Conservation (phyloP, 164 flowering plant genomes). For the Piper betle region DNA sequence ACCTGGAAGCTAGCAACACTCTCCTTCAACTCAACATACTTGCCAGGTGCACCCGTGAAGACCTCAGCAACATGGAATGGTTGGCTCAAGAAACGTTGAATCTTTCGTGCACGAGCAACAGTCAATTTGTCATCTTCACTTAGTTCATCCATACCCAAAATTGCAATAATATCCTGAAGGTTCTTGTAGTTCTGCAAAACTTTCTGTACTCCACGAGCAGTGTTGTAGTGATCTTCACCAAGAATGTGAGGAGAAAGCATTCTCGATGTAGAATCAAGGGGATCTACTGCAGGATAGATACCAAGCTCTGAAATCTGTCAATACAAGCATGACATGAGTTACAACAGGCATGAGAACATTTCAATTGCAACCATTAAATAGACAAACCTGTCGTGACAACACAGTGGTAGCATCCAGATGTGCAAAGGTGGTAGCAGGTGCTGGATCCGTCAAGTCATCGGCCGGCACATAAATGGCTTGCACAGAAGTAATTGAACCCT, state of each 20-base stretch:
- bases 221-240: conserved; percentile 90
- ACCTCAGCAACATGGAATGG: conserved; percentile 99
- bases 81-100: conserved; percentile 84
- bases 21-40: conserved; percentile 93
- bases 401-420: conserved; percentile 99
- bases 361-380: not conserved
- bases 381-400: conserved; percentile 73
- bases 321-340: conserved; percentile 1
- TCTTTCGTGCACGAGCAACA: conserved; percentile 95
- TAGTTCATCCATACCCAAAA: conserved; percentile 98
- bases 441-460: conserved; percentile 98
- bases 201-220: conserved; percentile 93
- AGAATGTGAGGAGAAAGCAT: conserved; percentile 90
- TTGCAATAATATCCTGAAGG: conserved; percentile 97
- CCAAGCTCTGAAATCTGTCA: conserved; percentile 96
- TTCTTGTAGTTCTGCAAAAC: conserved; percentile 93
- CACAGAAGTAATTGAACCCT: conserved; percentile 92
- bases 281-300: conserved; percentile 49
- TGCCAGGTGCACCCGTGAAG: conserved; percentile 97
- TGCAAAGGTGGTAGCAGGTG: conserved; percentile 99
- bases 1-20: conserved; percentile 94
- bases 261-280: conserved; percentile 86
- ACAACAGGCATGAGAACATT: not conserved
- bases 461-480: conserved; percentile 98
- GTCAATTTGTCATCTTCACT: conserved; percentile 96